These are phyloP conservation scores for Cyberlindnera meyerae DNA, from an alignment of 805 yeast species.

Conservation along the genomic window DNA sequence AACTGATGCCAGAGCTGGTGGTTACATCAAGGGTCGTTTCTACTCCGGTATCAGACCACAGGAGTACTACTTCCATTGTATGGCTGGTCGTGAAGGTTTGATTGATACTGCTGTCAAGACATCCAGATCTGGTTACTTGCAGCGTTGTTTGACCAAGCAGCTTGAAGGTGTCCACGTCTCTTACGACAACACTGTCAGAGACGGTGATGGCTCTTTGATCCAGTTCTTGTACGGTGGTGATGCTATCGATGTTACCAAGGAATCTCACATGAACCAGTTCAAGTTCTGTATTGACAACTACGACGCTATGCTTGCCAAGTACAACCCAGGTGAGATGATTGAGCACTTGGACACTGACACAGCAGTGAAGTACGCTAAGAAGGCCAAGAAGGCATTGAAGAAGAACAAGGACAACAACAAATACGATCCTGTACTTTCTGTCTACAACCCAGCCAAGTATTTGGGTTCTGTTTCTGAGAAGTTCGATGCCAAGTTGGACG, in stretches of 20 bases:
- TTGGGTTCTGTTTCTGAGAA: constrained; percentile 90
- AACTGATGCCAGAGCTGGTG: constrained; percentile 98
- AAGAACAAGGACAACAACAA: constrained; percentile 63
- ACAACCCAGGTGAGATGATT: constrained; percentile 70
- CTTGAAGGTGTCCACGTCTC: constrained; percentile 93
- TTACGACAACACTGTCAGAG: constrained; percentile 93
- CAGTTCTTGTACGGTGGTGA: constrained; percentile 99
- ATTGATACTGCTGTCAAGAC: constrained; percentile 99
- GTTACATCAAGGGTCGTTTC: constrained; percentile 94
- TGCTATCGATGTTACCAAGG: constrained; percentile 88
- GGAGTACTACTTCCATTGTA: constrained; percentile 98
- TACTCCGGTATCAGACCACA: constrained; percentile 97
- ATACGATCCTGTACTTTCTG: constrained; percentile 85
- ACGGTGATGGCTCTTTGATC: constrained; percentile 87
- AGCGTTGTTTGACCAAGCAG: constrained; percentile 97
- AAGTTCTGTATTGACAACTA: constrained; percentile 90
- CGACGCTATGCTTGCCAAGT: constrained; percentile 78
- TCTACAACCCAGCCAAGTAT: constrained; percentile 82
- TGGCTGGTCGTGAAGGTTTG: constrained; percentile 99
- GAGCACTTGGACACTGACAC: constrained; percentile 79
- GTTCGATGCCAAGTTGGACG: constrained; percentile 77
- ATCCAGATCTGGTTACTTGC: constrained; percentile 95
- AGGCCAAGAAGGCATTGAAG: constrained; percentile 64
- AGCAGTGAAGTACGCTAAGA: constrained; percentile 78
- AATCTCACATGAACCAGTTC: constrained; percentile 90